A percentile compares a stretch with the other conserved stretches of the same genome.
These are phyloP conservation scores for Dendrothele bispora DNA, from an alignment of 768 basidiomycete species.

Conservation along the genomic window DNA sequence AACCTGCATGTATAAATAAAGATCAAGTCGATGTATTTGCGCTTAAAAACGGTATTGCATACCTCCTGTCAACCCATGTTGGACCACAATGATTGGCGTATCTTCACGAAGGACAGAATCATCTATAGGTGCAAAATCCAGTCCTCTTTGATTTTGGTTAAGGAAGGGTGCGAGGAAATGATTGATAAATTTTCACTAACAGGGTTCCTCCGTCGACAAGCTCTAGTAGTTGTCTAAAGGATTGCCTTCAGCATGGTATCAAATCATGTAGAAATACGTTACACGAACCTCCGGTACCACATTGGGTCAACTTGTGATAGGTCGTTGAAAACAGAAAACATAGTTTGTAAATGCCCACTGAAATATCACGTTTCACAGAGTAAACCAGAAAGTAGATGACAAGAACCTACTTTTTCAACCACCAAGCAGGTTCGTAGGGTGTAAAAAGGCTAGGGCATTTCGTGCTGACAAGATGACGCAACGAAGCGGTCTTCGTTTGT, in stretches of 20 bases:
- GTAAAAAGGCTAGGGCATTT: slow-evolving; percentile 7
- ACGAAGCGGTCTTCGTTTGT: background rate
- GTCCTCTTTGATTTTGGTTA: slow-evolving; percentile 41
- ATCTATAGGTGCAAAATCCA: slow-evolving; percentile 61
- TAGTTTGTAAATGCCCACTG: slow-evolving; percentile 66
- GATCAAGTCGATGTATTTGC: background rate
- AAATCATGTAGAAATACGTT: background rate
- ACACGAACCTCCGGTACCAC: slow-evolving; percentile 51
- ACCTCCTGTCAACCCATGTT: slow-evolving; percentile 59
- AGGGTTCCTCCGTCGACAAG: slow-evolving; percentile 65
- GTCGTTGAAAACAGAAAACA: slow-evolving; percentile 59
- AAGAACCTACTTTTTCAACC: slow-evolving; percentile 4
- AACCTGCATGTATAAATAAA: slow-evolving; percentile 34
- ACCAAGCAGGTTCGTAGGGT: slow-evolving; percentile 7
- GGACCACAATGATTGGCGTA: slow-evolving; percentile 56
- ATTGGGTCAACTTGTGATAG: slow-evolving; percentile 58
- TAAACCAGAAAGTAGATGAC: background rate
- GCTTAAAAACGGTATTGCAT: background rate
- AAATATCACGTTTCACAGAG: background rate
- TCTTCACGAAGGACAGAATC: slow-evolving; percentile 35
- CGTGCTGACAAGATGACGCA: slow-evolving; percentile 1
- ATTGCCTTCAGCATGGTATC: background rate
- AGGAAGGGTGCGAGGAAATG: background rate
- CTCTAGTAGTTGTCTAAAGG: slow-evolving; percentile 43
- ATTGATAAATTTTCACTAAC: slow-evolving; percentile 34